Evolutionary conservation across 2,329 filamentous ascomycete genomes (phyloP).

Genomic region (Alternaria triticina): DNA sequence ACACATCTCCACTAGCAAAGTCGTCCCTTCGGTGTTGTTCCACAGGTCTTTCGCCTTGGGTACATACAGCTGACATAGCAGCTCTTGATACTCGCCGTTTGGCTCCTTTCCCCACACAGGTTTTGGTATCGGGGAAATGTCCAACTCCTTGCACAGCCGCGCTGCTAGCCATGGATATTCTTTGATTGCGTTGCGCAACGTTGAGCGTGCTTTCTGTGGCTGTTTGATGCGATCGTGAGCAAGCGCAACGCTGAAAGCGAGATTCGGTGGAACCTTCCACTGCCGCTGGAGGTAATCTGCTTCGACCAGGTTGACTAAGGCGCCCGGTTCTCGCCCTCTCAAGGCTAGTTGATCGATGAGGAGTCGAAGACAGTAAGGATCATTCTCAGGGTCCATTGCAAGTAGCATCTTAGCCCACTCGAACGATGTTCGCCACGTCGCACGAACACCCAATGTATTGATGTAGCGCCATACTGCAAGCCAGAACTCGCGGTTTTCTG

Average conservation of each 20-base stretch:
- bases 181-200: conserved; percentile 72
- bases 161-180: conserved; percentile 84
- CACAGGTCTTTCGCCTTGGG: conserved; percentile 80
- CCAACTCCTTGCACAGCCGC: conserved; percentile 78
- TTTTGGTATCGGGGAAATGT: conserved; percentile 75
- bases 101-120: conserved; percentile 82
- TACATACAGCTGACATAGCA: conserved; percentile 79
- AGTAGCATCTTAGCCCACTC: conserved; percentile 92
- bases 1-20: conserved; percentile 73
- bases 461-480: conserved; percentile 90
- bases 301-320: conserved; percentile 74
- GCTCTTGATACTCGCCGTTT: conserved; percentile 67
- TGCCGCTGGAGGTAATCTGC: conserved; percentile 55
- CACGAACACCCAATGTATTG: conserved; percentile 81
- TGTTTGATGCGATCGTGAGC: conserved; percentile 77
- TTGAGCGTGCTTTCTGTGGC: conserved; percentile 66
- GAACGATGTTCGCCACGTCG: conserved; percentile 90
- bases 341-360: conserved; percentile 84
- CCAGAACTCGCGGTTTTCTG: conserved; percentile 93
- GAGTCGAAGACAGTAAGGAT: conserved; percentile 84
- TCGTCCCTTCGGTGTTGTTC: conserved; percentile 76
- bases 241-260: conserved; percentile 77
- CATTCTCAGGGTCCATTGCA: conserved; percentile 71
- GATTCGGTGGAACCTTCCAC: conserved; percentile 68
- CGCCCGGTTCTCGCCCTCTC: conserved; percentile 76